Base-by-base conservation (phyloP, 805 yeast genomes). In the Nakazawaea populi region DNA sequence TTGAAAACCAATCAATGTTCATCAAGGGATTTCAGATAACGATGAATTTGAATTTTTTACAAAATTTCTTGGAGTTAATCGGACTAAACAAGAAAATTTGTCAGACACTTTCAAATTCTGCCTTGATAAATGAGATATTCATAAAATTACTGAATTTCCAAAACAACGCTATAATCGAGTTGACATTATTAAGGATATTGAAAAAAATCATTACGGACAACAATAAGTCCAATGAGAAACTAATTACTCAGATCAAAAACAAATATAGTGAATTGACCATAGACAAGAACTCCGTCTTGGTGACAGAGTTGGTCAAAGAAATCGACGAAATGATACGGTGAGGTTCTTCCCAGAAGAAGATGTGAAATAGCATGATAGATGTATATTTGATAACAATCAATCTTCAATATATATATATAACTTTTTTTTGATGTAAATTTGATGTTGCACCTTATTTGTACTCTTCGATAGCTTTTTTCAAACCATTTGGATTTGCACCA, bases 401-500 rank as follows among this genome's bases (percentile, higher is more conserved):
- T 34, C 9, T 34, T 12, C 18, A 37, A 37, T 37, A 43, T 27
- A 12, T 44, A 30, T 36, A 44, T 35, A 44, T 5, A 44, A 28
- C 3, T 9, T 32, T 32, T 32, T 18, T 18, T 18, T 32, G 8
- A 32, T 32, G 11, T 32, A 8, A 32, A 11, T 32, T 32, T 32
- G 8, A 9, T 11, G 29, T 12, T 4, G 10, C 9, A 7, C 12
- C n/a, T 36, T 44, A 56, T 36, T 54, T 52, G 37, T 49, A 42
- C 24, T 47, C 56, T 30, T 63, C 65, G 28, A 68, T 48, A 34
- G 61, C 63, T 38, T 62, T 56, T 51, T 70, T 58, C 47, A 70
- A 60, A 8, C 65, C 70, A 30, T 52, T 53, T 28, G 79, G 74
- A 59, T 79, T 74, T 14, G 91, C 92, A 39, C 94, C 94, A 28